phyloP scores from a whole-genome alignment of 1,284 basidiomycete species.

The Boletus albobrunnescens region DNA sequence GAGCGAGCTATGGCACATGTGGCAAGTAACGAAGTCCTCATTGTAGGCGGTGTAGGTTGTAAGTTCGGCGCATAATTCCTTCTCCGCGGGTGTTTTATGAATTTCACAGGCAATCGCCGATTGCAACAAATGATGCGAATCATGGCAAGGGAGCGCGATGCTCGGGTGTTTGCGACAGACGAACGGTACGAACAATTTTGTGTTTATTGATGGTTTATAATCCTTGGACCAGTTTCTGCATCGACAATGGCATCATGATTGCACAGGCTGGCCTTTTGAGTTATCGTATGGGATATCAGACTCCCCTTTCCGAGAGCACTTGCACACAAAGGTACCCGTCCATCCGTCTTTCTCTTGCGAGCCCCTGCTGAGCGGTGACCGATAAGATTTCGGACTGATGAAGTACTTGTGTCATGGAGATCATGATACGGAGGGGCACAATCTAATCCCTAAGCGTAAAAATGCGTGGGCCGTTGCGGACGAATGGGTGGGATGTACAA shows the following conservation, averaged over 20 bases:
- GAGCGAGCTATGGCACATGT: constrained; percentile 99
- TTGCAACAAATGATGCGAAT: constrained; percentile 99
- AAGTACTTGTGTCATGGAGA: constrained; percentile 87
- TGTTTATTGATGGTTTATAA: background rate
- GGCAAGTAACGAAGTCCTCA: constrained; percentile 91
- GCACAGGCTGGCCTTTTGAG: constrained; percentile 94
- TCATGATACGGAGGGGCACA: constrained; percentile 36
- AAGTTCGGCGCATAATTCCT: constrained; percentile 36
- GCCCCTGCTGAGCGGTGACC: constrained; percentile 4
- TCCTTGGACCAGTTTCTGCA: constrained; percentile 74
- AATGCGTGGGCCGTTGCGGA: background rate
- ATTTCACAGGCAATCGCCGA: constrained; percentile 72
- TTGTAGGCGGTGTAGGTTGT: constrained; percentile 99
- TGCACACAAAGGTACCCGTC: constrained; percentile 79
- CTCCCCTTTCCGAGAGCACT: constrained; percentile 73
- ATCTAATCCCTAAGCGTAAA: background rate
- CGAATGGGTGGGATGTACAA: background rate
- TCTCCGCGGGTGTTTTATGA: background rate
- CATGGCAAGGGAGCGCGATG: constrained; percentile 90
- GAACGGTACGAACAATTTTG: constrained; percentile 61
- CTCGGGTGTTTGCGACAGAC: constrained; percentile 92
- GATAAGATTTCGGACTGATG: constrained; percentile 83
- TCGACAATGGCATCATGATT: constrained; percentile 99
- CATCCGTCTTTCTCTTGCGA: background rate
- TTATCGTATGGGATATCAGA: constrained; percentile 88